A percentile compares a stretch with the other conserved stretches of the same genome.
phyloP scores from a whole-genome alignment of 1,284 basidiomycete species.

The Rugosomyces carneus region DNA sequence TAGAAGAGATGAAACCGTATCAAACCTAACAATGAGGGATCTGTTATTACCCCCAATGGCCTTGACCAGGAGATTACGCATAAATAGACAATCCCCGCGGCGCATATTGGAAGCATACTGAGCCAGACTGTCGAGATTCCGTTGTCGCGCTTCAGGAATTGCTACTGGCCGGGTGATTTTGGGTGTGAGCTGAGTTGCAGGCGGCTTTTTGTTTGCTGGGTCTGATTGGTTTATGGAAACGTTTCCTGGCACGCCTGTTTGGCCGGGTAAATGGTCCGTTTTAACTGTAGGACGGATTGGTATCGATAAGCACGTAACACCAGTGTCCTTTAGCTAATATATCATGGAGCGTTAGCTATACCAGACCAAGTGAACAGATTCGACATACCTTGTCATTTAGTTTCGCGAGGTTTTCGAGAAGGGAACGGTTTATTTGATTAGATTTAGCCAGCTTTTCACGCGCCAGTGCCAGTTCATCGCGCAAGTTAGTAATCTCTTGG shows the following conservation, averaged over 20 bases:
- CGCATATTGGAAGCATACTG: constrained; percentile 17
- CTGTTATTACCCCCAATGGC: constrained; percentile 30
- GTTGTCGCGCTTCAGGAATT: constrained; percentile 16
- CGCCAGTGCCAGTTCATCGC: not conserved
- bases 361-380: not conserved
- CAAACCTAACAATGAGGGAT: constrained; percentile 29
- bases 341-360: too few relatives aligned
- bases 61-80: constrained; percentile 24
- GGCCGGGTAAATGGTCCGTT: too few relatives aligned
- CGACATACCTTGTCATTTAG: constrained; percentile 4
- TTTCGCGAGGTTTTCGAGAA: constrained; percentile 2
- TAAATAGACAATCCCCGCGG: constrained; percentile 23
- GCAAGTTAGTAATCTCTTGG: constrained; percentile 4
- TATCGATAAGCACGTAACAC: too few relatives aligned
- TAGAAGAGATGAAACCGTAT: not conserved
- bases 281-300: too few relatives aligned
- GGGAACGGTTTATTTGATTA: not conserved
- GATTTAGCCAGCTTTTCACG: constrained; percentile 3
- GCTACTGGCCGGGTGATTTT: not conserved
- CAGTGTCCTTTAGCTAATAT: constrained; percentile 1
- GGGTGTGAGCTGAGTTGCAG: too few relatives aligned
- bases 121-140: constrained; percentile 20
- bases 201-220: too few relatives aligned
- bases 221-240: not conserved
- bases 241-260: too few relatives aligned